Evolutionary conservation across 768 basidiomycete species (phyloP).

Genomic region (Boletus rex-veris): DNA sequence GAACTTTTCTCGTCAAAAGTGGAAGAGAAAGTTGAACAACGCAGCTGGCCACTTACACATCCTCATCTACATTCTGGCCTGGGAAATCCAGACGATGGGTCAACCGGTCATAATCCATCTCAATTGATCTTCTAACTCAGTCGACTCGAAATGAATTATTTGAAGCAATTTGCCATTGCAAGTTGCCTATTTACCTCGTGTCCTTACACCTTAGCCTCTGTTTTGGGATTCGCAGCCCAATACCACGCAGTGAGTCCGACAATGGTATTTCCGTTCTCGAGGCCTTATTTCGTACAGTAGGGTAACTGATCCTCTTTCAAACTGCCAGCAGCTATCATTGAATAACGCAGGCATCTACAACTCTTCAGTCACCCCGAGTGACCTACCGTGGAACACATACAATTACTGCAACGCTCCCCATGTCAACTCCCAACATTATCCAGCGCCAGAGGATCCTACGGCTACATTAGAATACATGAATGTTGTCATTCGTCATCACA

Average conservation of each 20-base stretch:
- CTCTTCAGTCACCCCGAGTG: conserved; percentile 39
- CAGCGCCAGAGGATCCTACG: conserved; percentile 22
- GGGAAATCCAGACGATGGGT: no score
- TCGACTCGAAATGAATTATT: no score
- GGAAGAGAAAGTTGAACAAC: no score
- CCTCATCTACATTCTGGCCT: no score
- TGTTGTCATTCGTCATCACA: conserved; percentile 46
- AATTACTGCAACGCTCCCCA: conserved; percentile 54
- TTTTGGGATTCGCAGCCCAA: background rate
- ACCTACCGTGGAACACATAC: conserved; percentile 48
- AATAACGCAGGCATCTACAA: conserved; percentile 39
- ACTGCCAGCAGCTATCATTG: conserved; percentile 7
- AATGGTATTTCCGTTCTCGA: conserved; percentile 5
- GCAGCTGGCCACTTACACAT: no score
- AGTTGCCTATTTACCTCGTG: no score
- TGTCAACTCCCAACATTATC: conserved; percentile 39
- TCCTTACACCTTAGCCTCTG: no score
- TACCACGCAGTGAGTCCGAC: background rate
- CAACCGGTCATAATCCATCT: no score
- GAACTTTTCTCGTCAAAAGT: no score
- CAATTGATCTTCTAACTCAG: no score
- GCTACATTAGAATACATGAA: conserved; percentile 41
- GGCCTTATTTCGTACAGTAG: background rate
- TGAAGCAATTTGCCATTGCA: no score
- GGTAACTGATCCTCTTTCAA: background rate